Percentiles rank a stretch among this genome's conserved stretches.
Evolutionary conservation across 1,284 basidiomycete genomes (phyloP).

Genomic region (Flammula alnicola): DNA sequence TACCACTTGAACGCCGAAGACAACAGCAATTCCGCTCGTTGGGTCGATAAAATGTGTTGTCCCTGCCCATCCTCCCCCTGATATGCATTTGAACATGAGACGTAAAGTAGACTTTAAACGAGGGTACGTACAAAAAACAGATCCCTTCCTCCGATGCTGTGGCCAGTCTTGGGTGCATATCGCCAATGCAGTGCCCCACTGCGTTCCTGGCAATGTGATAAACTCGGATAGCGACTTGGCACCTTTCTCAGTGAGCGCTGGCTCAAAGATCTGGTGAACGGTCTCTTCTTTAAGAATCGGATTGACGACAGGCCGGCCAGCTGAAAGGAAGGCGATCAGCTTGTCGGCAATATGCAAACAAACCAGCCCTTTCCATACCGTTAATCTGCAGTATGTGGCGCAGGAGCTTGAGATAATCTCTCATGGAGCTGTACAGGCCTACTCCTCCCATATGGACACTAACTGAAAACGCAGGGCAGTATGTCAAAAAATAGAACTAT

Average conservation of each 20-base stretch:
- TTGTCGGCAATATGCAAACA: not conserved
- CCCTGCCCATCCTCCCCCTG: slow-evolving; percentile 34
- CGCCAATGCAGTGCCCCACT: slow-evolving; percentile 28
- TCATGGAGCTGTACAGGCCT: slow-evolving; percentile 32
- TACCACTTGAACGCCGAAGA: not conserved
- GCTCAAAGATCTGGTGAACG: slow-evolving; percentile 30
- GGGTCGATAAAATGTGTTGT: slow-evolving; percentile 16
- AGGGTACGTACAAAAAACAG: slow-evolving; percentile 29
- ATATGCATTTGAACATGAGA: not conserved
- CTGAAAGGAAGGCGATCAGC: slow-evolving; percentile 12
- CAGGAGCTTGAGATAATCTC: slow-evolving; percentile 34
- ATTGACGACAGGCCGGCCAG: slow-evolving; percentile 22
- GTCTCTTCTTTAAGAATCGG: slow-evolving; percentile 30
- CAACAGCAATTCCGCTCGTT: not conserved
- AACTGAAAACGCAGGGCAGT: slow-evolving; percentile 10
- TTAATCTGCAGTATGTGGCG: slow-evolving; percentile 25
- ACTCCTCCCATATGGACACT: slow-evolving; percentile 28
- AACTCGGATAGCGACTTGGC: slow-evolving; percentile 21
- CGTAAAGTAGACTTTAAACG: not conserved
- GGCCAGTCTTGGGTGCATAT: slow-evolving; percentile 28
- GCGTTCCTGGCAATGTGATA: slow-evolving; percentile 11
- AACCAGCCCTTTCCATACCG: slow-evolving; percentile 11
- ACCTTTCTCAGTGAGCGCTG: slow-evolving; percentile 27
- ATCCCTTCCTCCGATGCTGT: slow-evolving; percentile 27
- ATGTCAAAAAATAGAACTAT: not conserved